Evolutionary conservation across 495 filamentous ascomycete species (phyloP), one percentile per base, ranked within the genome.

Genomic region (Penicillium flavigenum): DNA sequence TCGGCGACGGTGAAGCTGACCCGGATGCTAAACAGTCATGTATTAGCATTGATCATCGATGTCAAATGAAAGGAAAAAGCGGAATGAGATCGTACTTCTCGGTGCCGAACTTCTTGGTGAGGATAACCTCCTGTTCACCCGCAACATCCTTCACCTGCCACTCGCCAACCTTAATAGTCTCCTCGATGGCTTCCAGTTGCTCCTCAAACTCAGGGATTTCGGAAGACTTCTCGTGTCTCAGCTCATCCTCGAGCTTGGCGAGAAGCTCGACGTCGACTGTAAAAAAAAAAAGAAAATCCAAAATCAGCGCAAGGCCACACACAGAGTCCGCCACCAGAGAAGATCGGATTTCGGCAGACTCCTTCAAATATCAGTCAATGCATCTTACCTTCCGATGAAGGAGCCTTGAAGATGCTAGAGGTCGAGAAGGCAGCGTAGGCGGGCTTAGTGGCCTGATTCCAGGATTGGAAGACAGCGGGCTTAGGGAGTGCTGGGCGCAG

Each of bases 1-100:
- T 97, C 95, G 62, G 89, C 86, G 69, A 96, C 92, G 61, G 92
- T 94, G 81, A 98, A 98, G 60, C 86, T 86, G 60, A 98, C 83
- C 56, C 86, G 86, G 78, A 99, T 96, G 61, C 91, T 96, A 47
- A 41, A 59, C 8, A 32, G 22, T 52, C 49, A 20, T 31, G 24
- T 17, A 24, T 70, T 45, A 71, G 53, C 51, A 26, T 26, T 26
- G 29, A 12, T 43, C 4, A 46, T 42, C 6, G 59, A 69, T 41
- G 72, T 38, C 11, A 27, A 24, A 20, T 34, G 17, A 44, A 17
- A 26, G 10, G 11, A n/a, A 4, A 22, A 38, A 31, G 29, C 11
- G n/a, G 24, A 22, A 27, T 5, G 43, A 29, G n/a, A 8, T 42
- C 51, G 32, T 75, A 95, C 90, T 83, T 89, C 79, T 99, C 94